Base-by-base conservation (phyloP, 129 eudicot species). In the Glebionis coronaria region DNA sequence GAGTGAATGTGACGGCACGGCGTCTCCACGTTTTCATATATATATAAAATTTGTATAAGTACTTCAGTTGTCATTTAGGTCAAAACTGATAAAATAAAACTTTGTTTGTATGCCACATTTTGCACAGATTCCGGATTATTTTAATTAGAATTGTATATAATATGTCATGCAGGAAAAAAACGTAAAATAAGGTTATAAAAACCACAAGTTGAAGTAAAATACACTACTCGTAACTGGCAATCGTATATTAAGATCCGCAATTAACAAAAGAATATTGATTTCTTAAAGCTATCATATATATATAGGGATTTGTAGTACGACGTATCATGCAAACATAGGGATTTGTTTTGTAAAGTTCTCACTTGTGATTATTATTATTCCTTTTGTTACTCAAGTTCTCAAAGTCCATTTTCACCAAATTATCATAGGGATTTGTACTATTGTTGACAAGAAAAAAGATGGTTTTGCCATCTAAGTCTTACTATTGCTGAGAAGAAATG, bases 1-100 rank as follows among this genome's bases (percentile, higher is more conserved):
- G 84, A 70, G 84, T 80, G 81, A 60, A 52, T 66, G 78, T 80
- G 84, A 80, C 84, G 81, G 81, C 84, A 80, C 81, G 81, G 62
- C 79, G 51, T 46, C 66, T 75, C 72, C 82, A 72, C 69, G 58
- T 76, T 68, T 51, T 12, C 56, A 28, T 25, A 65, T 7, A 35
- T 35, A 20, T 44, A 53, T 9, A 20, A 12, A 49, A 49, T 4
- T 12, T 14, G 19, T 49, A 14, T 14, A 6, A 35, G 10, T 35
- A 35, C 42, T 35, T 35, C 6, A 0, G 9, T 5, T 6, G 1
- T 35, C 40, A 35, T 35, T 35, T 6, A 35, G 7, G 38, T 5
- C 25, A 23, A 23, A 0, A 23, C 1, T 0, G 7, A 31, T 31
- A 31, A 31, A 4, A 5, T 6, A 31, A 31, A 29, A 31, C 7